Base-by-base conservation (phyloP, 2,329 filamentous ascomycete genomes). In the Didymella exigua region DNA sequence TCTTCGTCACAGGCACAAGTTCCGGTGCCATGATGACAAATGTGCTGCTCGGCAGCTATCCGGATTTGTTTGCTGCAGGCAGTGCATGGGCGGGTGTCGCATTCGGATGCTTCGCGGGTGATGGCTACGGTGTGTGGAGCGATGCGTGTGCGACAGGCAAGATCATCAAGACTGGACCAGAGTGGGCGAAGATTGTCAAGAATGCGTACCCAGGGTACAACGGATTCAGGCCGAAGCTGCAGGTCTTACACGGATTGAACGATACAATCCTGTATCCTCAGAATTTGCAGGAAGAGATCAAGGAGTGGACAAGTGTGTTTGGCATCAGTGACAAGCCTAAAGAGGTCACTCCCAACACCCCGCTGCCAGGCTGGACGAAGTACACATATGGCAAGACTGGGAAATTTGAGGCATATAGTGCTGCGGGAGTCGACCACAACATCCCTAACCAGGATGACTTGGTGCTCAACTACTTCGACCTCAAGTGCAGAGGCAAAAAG, bases 1-100 rank as follows among this genome's bases (percentile, higher is more conserved):
- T 74, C 1, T 74, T 74, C 33, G 70, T 72, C 4, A 68, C 66
- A 0, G 71, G 71, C 8, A 74, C 70, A 2, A 72, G 68, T 38
- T 72, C 68, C 5, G 71, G 71, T 5, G 71, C 71, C 0, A 74
- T 74, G 70, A 73, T 74, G 70, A 73, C 71, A 2, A 69, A 72
- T 23, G 69, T 73, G 1, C 60, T 74, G 2, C 40, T 72, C 3
- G 70, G 71, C 1, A 67, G 63, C 31, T 74, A 74, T 44, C 71
- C 71, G 1, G 71, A 74, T 37, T 61, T 74, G 1, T 74, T 74
- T 34, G 68, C 71, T 2, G 71, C 68, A 7, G 71, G 71, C 14
- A 72, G 68, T 46, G 71, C 67, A 13, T 72, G 63, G 61, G 70
- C 71, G 1, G 70, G 70, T 16, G 71, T 74, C 2, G 52, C 71